A percentile compares a stretch with the other conserved stretches of the same genome.
Evolutionary conservation across 2,329 filamentous ascomycete species (phyloP).

Genomic region (Xylogone sp.): DNA sequence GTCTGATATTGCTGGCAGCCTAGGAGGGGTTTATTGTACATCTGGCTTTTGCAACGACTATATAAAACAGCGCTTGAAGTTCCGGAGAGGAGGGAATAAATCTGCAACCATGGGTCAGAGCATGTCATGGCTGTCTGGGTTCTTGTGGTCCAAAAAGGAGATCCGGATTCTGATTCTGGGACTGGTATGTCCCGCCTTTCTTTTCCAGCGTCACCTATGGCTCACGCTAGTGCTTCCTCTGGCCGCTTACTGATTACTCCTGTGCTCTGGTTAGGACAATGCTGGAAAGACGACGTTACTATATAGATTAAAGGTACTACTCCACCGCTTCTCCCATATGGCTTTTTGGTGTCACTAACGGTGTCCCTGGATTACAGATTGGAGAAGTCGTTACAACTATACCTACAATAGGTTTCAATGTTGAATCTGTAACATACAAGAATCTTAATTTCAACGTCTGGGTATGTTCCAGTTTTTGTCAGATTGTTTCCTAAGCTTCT

Average conservation of each 20-base stretch:
- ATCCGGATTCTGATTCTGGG: slow-evolving; percentile 93
- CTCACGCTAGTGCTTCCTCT: neutral
- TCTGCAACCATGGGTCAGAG: slow-evolving; percentile 55
- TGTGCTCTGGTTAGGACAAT: slow-evolving; percentile 68
- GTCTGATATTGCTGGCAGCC: neutral
- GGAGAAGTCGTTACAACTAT: slow-evolving; percentile 99
- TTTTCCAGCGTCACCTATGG: neutral
- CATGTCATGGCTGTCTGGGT: slow-evolving; percentile 65
- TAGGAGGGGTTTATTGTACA: neutral
- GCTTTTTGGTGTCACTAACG: no score
- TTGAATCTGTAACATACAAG: slow-evolving; percentile 97
- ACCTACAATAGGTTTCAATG: slow-evolving; percentile 98
- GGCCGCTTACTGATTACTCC: slow-evolving; percentile 5
- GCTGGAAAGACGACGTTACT: slow-evolving; percentile 96
- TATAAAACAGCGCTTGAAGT: neutral
- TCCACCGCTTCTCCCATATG: neutral
- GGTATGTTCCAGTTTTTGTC: slow-evolving; percentile 52
- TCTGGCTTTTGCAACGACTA: neutral
- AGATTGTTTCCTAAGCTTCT: slow-evolving; percentile 4
- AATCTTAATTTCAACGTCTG: slow-evolving; percentile 99
- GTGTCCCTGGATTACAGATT: slow-evolving; percentile 55
- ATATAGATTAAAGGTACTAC: slow-evolving; percentile 83
- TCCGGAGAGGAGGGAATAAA: neutral
- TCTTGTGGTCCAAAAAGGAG: slow-evolving; percentile 93
- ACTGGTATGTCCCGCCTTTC: slow-evolving; percentile 58